These are phyloP conservation scores for Tolypocladium ophioglossoides DNA, from an alignment of 2,329 filamentous ascomycete species.

Conservation along the genomic window DNA sequence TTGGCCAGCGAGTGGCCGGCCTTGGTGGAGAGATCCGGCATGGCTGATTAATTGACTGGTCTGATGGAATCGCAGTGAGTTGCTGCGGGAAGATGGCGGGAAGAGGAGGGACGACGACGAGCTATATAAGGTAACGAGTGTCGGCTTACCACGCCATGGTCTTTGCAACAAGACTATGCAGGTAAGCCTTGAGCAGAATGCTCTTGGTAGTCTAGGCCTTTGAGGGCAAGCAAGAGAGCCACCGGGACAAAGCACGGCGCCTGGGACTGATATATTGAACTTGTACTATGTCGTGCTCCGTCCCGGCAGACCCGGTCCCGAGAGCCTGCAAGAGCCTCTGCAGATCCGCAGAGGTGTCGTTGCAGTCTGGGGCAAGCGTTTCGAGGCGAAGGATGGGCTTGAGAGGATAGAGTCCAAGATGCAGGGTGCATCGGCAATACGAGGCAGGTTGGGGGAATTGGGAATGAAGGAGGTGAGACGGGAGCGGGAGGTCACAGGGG, in stretches of 20 bases:
- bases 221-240: neutral
- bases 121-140: neutral
- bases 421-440: neutral
- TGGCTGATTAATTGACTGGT: constrained; percentile 11
- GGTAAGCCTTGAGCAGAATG: neutral
- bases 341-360: neutral
- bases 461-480: neutral
- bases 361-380: neutral
- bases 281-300: neutral
- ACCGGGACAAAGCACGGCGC: neutral
- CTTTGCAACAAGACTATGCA: neutral
- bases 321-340: neutral
- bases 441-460: neutral
- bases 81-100: neutral
- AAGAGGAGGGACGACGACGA: neutral
- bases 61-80: neutral
- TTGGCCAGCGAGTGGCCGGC: constrained; percentile 68
- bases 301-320: neutral
- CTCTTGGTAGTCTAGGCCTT: neutral
- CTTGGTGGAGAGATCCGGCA: constrained; percentile 37
- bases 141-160: neutral
- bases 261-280: neutral
- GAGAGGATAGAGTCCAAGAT: neutral
- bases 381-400: neutral
- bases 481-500: too few relatives aligned